These are phyloP conservation scores for Phytophthora sp. DNA, from an alignment of 352 stramenopile species.

Conservation along the genomic window DNA sequence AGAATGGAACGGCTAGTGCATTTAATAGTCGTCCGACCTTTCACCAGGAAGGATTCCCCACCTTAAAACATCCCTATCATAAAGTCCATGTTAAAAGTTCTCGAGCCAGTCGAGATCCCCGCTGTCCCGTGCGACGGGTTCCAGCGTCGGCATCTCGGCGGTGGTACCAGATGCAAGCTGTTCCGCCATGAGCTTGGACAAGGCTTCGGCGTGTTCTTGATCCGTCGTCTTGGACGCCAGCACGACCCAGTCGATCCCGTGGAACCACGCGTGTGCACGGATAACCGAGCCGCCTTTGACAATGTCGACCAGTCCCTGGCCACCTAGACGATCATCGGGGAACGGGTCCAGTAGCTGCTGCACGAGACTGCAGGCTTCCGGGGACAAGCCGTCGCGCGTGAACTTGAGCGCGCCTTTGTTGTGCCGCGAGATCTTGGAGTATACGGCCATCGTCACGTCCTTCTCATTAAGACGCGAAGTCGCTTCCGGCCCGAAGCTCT, in stretches of 20 bases:
- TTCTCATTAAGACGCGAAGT: slow-evolving; percentile 61
- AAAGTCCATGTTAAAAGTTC: slow-evolving; percentile 65
- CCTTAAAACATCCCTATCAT: too few relatives aligned
- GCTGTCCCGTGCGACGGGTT: slow-evolving; percentile 45
- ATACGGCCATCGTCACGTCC: slow-evolving; percentile 84
- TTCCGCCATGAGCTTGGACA: slow-evolving; percentile 68
- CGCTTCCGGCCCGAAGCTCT: slow-evolving; percentile 49
- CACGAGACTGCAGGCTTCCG: slow-evolving; percentile 63
- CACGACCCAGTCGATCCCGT: slow-evolving; percentile 75
- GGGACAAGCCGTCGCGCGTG: slow-evolving; percentile 54
- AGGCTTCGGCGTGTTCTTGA: slow-evolving; percentile 50
- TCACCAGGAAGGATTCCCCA: too few relatives aligned
- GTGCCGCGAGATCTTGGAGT: slow-evolving; percentile 87
- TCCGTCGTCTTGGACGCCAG: slow-evolving; percentile 74
- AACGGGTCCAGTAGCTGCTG: slow-evolving; percentile 76
- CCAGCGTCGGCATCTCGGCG: slow-evolving; percentile 65
- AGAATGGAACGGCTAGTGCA: slow-evolving; percentile 29
- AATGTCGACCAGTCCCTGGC: slow-evolving; percentile 81
- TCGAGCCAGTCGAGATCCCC: slow-evolving; percentile 80
- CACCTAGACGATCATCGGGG: slow-evolving; percentile 67
- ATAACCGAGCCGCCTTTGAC: slow-evolving; percentile 80
- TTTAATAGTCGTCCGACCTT: slow-evolving; percentile 37
- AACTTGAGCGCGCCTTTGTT: slow-evolving; percentile 70
- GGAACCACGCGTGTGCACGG: slow-evolving; percentile 84
- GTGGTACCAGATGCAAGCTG: slow-evolving; percentile 38